Percentiles rank a stretch among this genome's conserved stretches.
Conservation (phyloP, 257 asterid genomes). For the Rhazya stricta region DNA sequence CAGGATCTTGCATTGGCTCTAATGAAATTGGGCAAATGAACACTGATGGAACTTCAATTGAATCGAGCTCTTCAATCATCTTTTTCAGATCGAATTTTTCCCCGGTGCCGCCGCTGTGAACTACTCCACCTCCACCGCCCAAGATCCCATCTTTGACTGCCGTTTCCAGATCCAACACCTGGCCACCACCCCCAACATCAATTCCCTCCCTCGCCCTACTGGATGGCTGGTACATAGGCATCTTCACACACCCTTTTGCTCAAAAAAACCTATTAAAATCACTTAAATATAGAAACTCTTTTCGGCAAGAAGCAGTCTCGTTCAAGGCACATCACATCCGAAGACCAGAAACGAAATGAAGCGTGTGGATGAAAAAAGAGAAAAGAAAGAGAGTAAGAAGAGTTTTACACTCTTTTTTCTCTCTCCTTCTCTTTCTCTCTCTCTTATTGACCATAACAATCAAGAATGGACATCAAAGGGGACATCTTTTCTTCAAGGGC, state of each 20-base stretch:
- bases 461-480: slow-evolving; percentile 36
- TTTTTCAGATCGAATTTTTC: slow-evolving; percentile 71
- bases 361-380: slow-evolving; percentile 47
- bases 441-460: slow-evolving; percentile 35
- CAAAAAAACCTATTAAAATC: background rate
- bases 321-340: slow-evolving; percentile 25
- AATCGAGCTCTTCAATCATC: slow-evolving; percentile 62
- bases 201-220: slow-evolving; percentile 33
- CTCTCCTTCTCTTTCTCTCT: slow-evolving; percentile 15
- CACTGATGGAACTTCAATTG: slow-evolving; percentile 56
- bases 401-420: slow-evolving; percentile 24
- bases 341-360: slow-evolving; percentile 27
- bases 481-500: slow-evolving; percentile 33
- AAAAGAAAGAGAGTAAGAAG: slow-evolving; percentile 12
- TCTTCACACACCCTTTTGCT: slow-evolving; percentile 19
- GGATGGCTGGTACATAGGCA: slow-evolving; percentile 51
- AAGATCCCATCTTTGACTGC: slow-evolving; percentile 62
- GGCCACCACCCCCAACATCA: slow-evolving; percentile 44
- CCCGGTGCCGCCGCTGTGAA: slow-evolving; percentile 22
- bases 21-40: slow-evolving; percentile 76
- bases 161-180: slow-evolving; percentile 58
- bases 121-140: slow-evolving; percentile 48
- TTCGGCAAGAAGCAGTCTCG: slow-evolving; percentile 23
- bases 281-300: slow-evolving; percentile 21
- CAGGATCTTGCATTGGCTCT: slow-evolving; percentile 82